Evolutionary conservation across 441 rosid species (phyloP).

Genomic region (Aquilaria agallochum): DNA sequence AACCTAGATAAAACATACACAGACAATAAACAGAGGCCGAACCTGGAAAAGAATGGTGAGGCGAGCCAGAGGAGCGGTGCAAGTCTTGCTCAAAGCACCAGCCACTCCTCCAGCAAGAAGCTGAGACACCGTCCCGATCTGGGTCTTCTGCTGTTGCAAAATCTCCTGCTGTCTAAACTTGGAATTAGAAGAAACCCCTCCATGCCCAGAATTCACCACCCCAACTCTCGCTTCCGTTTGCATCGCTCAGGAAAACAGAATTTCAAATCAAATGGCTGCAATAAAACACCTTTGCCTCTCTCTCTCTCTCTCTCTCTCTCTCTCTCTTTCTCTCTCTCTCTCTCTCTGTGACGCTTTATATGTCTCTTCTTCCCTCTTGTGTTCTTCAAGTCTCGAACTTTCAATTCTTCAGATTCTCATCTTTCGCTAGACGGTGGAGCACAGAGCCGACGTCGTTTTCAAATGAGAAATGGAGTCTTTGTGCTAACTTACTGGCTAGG

Average conservation of each 20-base stretch:
- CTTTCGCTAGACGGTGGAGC: not conserved
- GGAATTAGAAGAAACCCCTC: conserved; percentile 26
- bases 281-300: not conserved
- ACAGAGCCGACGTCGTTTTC: too few relatives aligned
- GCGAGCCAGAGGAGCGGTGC: conserved; percentile 95
- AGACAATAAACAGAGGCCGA: not conserved
- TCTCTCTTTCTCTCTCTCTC: not conserved
- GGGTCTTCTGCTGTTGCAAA: conserved; percentile 31
- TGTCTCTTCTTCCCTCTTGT: not conserved
- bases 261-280: not conserved
- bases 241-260: conserved; percentile 28
- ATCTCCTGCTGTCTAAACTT: conserved; percentile 36
- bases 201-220: conserved; percentile 59
- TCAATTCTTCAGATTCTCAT: not conserved
- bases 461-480: too few relatives aligned
- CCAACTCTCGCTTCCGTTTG: conserved; percentile 90
- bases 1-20: conserved; percentile 1
- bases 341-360: not conserved
- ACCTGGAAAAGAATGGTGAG: conserved; percentile 97
- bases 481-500: too few relatives aligned
- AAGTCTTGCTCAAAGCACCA: conserved; percentile 92
- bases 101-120: conserved; percentile 91
- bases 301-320: conserved; percentile 2
- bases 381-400: not conserved
- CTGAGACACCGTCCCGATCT: conserved; percentile 76